Evolutionary conservation across 108 stramenopile genomes (phyloP).

Genomic region (Mayamaea pseudoterrestris): DNA sequence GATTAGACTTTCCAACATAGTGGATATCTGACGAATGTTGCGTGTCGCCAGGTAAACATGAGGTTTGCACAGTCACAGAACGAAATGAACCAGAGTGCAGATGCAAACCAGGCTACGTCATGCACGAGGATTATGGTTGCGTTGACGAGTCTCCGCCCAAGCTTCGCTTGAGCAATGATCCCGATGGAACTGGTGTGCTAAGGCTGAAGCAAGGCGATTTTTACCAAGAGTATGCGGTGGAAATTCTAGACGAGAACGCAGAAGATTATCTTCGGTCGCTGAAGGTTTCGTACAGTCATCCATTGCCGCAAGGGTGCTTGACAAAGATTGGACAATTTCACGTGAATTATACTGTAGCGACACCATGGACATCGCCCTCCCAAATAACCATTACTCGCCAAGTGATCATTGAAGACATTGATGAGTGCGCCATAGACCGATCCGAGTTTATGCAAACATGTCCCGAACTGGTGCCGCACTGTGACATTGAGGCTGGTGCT

Average conservation of each 20-base stretch:
- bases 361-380: constrained; percentile 74
- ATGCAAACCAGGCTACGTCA: constrained; percentile 70
- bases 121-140: constrained; percentile 57
- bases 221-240: constrained; percentile 79
- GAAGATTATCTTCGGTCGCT: constrained; percentile 74
- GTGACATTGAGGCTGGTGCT: constrained; percentile 65
- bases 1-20: no score
- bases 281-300: constrained; percentile 72
- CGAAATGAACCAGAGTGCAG: constrained; percentile 47
- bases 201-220: constrained; percentile 70
- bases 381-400: constrained; percentile 48
- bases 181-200: constrained; percentile 25
- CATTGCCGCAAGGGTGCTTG: constrained; percentile 73
- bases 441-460: constrained; percentile 32
- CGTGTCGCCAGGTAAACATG: constrained; percentile 34
- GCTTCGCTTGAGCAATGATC: constrained; percentile 44
- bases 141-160: constrained; percentile 77
- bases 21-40: constrained; percentile 1
- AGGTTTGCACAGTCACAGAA: constrained; percentile 46
- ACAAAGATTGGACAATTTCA: constrained; percentile 73
- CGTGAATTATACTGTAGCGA: constrained; percentile 87
- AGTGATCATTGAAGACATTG: constrained; percentile 83
- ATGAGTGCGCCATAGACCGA: constrained; percentile 63
- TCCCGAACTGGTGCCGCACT: constrained; percentile 65
- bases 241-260: constrained; percentile 79